Percentiles rank a stretch among this genome's conserved stretches.
Conservation (phyloP, 2,329 filamentous ascomycete genomes). For the Pseudocercospora macadamiae region DNA sequence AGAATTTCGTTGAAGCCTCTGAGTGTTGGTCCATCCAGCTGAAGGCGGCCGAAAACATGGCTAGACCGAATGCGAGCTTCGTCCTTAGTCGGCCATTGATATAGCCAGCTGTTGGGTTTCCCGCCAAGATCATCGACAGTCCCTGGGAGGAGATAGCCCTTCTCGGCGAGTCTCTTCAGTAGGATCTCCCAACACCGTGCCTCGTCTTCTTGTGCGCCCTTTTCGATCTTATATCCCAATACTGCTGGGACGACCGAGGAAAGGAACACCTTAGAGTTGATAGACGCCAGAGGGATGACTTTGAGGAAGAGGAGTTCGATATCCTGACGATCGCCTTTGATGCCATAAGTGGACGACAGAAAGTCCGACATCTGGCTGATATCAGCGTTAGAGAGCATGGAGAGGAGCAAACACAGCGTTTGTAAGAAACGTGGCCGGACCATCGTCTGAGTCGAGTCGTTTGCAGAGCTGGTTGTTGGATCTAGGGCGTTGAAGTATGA, state of each 20-base stretch:
- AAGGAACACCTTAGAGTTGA: slow-evolving; percentile 12
- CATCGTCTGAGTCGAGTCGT: neutral
- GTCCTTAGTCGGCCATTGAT: slow-evolving; percentile 8
- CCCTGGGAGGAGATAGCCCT: slow-evolving; percentile 8
- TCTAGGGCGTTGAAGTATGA: slow-evolving; percentile 12
- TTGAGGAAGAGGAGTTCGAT: slow-evolving; percentile 8
- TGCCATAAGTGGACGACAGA: slow-evolving; percentile 7
- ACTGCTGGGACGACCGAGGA: slow-evolving; percentile 7
- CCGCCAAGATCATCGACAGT: slow-evolving; percentile 10
- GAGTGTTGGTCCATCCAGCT: slow-evolving; percentile 6
- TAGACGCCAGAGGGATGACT: slow-evolving; percentile 10
- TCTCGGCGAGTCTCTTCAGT: slow-evolving; percentile 1
- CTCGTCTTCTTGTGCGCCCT: neutral
- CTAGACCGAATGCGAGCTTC: slow-evolving; percentile 1
- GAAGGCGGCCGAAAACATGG: slow-evolving; percentile 7
- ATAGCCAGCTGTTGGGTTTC: slow-evolving; percentile 3
- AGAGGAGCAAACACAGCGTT: slow-evolving; percentile 8
- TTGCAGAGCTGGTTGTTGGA: neutral
- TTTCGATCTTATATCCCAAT: neutral
- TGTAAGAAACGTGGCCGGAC: slow-evolving; percentile 13
- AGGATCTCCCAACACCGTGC: slow-evolving; percentile 1
- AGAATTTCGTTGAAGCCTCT: slow-evolving; percentile 12
- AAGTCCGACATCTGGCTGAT: slow-evolving; percentile 9
- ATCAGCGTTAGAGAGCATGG: slow-evolving; percentile 1
- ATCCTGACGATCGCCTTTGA: slow-evolving; percentile 2